Evolutionary conservation across 2,329 filamentous ascomycete species (phyloP).

Genomic region (Emericellopsis atlantica): DNA sequence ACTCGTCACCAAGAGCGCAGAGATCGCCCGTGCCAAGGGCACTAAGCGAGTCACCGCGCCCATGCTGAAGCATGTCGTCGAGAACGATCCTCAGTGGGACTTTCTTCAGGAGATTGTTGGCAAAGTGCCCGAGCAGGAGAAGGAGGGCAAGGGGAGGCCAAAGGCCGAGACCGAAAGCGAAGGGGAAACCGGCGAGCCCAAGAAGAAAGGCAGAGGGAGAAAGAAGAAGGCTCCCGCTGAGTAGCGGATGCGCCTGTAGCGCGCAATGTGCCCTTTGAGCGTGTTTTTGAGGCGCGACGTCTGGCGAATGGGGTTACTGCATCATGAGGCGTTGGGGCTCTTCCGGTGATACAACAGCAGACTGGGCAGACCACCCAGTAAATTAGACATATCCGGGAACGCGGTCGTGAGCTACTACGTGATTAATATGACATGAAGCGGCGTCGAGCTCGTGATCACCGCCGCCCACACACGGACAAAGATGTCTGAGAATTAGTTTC

Average conservation of each 20-base stretch:
- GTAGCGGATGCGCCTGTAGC: neutral
- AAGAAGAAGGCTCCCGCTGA: conserved; percentile 28
- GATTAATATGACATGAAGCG: no score
- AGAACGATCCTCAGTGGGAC: conserved; percentile 84
- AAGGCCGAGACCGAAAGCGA: conserved; percentile 38
- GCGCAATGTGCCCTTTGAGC: neutral
- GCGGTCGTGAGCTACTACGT: no score
- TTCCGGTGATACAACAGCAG: no score
- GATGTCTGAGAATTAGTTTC: no score
- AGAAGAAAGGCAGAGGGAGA: conserved; percentile 32
- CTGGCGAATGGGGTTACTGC: no score
- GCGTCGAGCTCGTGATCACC: no score
- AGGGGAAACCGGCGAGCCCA: conserved; percentile 35
- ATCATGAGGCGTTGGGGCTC: no score
- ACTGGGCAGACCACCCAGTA: no score
- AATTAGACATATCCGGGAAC: no score
- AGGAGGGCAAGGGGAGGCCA: conserved; percentile 24
- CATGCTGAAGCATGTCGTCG: conserved; percentile 85
- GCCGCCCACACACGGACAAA: no score
- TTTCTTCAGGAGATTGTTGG: conserved; percentile 84
- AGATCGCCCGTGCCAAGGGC: conserved; percentile 68
- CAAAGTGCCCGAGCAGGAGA: conserved; percentile 56
- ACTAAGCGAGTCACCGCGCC: conserved; percentile 82
- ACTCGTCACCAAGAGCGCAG: conserved; percentile 77
- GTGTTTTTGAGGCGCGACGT: no score